A percentile compares a stretch with the other conserved stretches of the same genome.
These are phyloP conservation scores for Parathielavia appendiculata DNA, from an alignment of 495 filamentous ascomycete genomes.

Conservation along the genomic window DNA sequence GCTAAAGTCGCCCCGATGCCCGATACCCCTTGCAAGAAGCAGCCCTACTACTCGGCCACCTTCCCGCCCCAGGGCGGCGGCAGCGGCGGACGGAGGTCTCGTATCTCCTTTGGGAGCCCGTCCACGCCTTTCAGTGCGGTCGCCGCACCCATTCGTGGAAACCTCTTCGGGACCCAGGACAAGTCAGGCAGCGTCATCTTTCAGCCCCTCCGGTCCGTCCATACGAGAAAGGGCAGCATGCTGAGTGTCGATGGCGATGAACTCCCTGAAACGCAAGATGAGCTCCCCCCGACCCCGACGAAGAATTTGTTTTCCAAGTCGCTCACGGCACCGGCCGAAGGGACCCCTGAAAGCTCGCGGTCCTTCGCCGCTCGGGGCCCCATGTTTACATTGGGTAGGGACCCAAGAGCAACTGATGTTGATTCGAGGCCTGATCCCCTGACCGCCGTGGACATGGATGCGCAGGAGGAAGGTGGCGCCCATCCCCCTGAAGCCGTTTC, in stretches of 20 bases:
- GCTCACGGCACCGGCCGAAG: constrained; percentile 19
- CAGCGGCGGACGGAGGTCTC: constrained; percentile 42
- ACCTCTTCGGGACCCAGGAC: constrained; percentile 56
- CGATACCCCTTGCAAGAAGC: constrained; percentile 92
- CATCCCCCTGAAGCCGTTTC: constrained; percentile 13
- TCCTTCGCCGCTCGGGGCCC: constrained; percentile 29
- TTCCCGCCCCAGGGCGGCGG: constrained; percentile 53
- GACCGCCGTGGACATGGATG: constrained; percentile 9
- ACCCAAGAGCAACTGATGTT: constrained; percentile 13
- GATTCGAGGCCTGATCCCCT: constrained; percentile 33
- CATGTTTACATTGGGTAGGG: constrained; percentile 21
- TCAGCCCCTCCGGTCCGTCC: constrained; percentile 30
- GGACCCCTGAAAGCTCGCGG: constrained; percentile 27
- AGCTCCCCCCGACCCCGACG: constrained; percentile 87
- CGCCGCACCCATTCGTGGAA: constrained; percentile 34
- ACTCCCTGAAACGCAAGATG: constrained; percentile 55
- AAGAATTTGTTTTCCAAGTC: constrained; percentile 54
- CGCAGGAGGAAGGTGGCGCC: constrained; percentile 21
- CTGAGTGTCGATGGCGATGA: constrained; percentile 76
- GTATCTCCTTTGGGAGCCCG: constrained; percentile 39
- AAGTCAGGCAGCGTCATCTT: constrained; percentile 44
- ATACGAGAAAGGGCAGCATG: constrained; percentile 66
- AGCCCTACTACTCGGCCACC: constrained; percentile 58
- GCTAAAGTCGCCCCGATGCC: constrained; percentile 53
- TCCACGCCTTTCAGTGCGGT: constrained; percentile 62